These are phyloP conservation scores for Tetraselmis chui DNA, from an alignment of 139 green algal genomes.

Conservation along the genomic window DNA sequence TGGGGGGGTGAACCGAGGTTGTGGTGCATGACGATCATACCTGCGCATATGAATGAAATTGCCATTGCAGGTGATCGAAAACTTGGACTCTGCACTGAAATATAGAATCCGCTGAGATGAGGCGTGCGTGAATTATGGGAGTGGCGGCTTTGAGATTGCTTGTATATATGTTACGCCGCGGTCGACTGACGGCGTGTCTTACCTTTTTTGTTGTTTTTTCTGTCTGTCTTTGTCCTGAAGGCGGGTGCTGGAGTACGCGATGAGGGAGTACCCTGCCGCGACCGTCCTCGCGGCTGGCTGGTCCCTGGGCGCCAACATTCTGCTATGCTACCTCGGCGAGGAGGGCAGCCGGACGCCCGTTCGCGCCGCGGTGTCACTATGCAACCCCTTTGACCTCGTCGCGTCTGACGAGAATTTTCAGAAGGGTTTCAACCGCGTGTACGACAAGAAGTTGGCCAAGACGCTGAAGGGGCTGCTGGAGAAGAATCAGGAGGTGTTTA, in stretches of 20 bases:
- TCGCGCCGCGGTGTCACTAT: constrained; percentile 75
- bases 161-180: too few relatives aligned
- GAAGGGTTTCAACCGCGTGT: constrained; percentile 81
- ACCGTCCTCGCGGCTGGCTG: constrained; percentile 76
- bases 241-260: constrained; percentile 29
- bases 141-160: too few relatives aligned
- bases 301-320: constrained; percentile 90
- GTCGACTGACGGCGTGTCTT: too few relatives aligned
- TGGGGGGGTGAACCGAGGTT: too few relatives aligned
- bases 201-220: too few relatives aligned
- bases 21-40: too few relatives aligned
- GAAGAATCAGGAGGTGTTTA: constrained; percentile 52
- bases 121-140: too few relatives aligned
- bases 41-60: too few relatives aligned
- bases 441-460: constrained; percentile 66
- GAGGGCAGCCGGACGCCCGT: constrained; percentile 44
- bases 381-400: constrained; percentile 87
- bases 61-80: too few relatives aligned
- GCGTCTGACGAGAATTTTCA: constrained; percentile 61
- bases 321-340: constrained; percentile 59
- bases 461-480: constrained; percentile 52
- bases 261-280: constrained; percentile 30
- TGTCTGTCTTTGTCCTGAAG: too few relatives aligned
- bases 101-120: too few relatives aligned
- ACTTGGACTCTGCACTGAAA: too few relatives aligned